Conservation (phyloP, 768 basidiomycete genomes). For the Auriscalpium microsporum region DNA sequence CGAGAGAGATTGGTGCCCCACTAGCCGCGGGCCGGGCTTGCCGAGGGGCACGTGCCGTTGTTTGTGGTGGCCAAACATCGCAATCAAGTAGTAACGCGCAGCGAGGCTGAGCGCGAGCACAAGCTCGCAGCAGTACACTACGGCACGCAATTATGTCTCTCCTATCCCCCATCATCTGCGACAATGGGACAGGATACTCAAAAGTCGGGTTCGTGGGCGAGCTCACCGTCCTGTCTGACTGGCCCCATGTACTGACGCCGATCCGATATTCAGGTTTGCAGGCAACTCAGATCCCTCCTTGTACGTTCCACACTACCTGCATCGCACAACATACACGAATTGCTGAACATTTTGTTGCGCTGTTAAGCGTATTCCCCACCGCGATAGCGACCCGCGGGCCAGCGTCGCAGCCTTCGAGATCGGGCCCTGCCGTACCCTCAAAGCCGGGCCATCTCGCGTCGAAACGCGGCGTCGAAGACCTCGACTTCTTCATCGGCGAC, state of each 20-base stretch:
- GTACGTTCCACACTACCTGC: conserved; percentile 20
- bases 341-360: not conserved
- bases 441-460: conserved; percentile 91
- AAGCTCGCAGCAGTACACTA: not conserved
- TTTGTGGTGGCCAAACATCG: conserved; percentile 5
- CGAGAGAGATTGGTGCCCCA: too few relatives aligned
- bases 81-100: not conserved
- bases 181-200: conserved; percentile 95
- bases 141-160: conserved; percentile 51
- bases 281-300: conserved; percentile 99
- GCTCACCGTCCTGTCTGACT: not conserved
- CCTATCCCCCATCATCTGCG: conserved; percentile 91
- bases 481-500: conserved; percentile 99
- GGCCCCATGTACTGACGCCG: not conserved
- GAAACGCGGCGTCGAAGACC: conserved; percentile 96
- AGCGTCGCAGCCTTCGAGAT: conserved; percentile 42
- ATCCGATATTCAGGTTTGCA: conserved; percentile 59
- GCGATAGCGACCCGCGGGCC: conserved; percentile 89
- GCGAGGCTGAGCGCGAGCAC: not conserved
- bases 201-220: conserved; percentile 79
- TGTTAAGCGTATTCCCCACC: conserved; percentile 87
- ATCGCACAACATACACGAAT: conserved; percentile 4
- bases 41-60: too few relatives aligned
- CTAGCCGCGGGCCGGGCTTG: too few relatives aligned
- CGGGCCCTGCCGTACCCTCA: conserved; percentile 69